A percentile compares a stretch with the other conserved stretches of the same genome.
Evolutionary conservation across 1,284 basidiomycete genomes (phyloP).

Genomic region (Tilletia indica): DNA sequence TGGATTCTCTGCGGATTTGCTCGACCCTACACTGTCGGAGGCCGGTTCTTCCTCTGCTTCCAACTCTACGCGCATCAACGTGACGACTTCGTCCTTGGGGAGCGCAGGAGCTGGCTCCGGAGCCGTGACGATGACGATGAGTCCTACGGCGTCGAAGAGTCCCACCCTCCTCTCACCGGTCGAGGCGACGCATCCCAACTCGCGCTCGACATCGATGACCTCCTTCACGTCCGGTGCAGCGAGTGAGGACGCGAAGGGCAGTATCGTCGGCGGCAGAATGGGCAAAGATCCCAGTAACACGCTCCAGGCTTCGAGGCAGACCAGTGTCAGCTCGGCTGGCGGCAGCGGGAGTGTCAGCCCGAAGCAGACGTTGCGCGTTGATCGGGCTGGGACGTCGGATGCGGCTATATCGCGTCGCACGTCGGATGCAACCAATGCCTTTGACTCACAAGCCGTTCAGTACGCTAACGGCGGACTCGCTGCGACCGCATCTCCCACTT

Average conservation of each 20-base stretch:
- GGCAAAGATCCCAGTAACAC: too few species aligned
- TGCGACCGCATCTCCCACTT: too few species aligned
- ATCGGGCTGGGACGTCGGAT: too few species aligned
- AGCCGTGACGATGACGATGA: background rate
- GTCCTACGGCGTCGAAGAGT: background rate
- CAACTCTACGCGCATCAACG: constrained; percentile 18
- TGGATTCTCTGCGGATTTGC: constrained; percentile 38
- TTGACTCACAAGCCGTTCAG: too few species aligned
- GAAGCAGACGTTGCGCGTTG: too few species aligned
- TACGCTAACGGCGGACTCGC: too few species aligned
- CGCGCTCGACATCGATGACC: constrained; percentile 14
- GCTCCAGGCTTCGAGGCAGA: too few species aligned
- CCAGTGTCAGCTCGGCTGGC: too few species aligned
- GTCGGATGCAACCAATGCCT: background rate
- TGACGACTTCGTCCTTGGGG: background rate
- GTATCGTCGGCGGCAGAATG: background rate
- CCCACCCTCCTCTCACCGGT: constrained; percentile 8
- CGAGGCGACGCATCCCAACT: background rate
- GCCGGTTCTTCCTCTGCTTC: constrained; percentile 24
- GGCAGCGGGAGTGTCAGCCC: too few species aligned
- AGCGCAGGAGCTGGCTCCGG: background rate
- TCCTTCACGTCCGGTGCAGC: constrained; percentile 2
- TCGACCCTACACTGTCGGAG: constrained; percentile 33
- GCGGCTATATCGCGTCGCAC: background rate
- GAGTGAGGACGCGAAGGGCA: background rate